Evolutionary conservation across 352 stramenopile species (phyloP), one percentile per base, ranked within the genome.

Genomic region (Plasmopara halstedii): DNA sequence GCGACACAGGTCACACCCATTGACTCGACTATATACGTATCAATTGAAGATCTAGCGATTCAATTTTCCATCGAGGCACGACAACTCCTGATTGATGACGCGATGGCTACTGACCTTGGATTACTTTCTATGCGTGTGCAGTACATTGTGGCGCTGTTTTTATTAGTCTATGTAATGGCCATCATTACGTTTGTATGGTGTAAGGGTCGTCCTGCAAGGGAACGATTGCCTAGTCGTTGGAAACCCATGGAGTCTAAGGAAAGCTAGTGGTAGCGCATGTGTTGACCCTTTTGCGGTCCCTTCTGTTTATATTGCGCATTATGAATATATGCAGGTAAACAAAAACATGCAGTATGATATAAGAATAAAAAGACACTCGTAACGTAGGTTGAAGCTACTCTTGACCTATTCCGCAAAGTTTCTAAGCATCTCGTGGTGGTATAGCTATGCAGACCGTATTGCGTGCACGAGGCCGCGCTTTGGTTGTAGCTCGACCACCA

Each of bases 101-200:
- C 69, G 1, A 49, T 71, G 14, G 48, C 60, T 22, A 66, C 57
- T 23, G 55, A 77, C 44, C 55, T 61, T 14, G 63, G 59, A 5
- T 68, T 64, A 11, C 27, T 46, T 5, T 53, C 48, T 11, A 47
- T 73, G 50, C 64, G 64, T 6, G 48, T 83, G 34, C 71, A 88
- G 58, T 63, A 83, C 42, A 76, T 90, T 33, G 70, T 81, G n/a
- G 69, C 67, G 35, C 43, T 81, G 36, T 83, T 85, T 33, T 31
- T 90, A 53, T 42, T 88, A 22, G 50, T 45, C 17, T 90, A 88
- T 47, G 79, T 85, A 27, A 38, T 71, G 29, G 56, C 75, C 9
- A 85, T 87, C 45, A 84, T 91, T 35, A 48, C 50, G 31, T 79
- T 86, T 39, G 76, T 91, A 25, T 91, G 79, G 79, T 88, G 75